Base-by-base conservation (phyloP, 2,329 filamentous ascomycete genomes). In the Zalaria obscura region DNA sequence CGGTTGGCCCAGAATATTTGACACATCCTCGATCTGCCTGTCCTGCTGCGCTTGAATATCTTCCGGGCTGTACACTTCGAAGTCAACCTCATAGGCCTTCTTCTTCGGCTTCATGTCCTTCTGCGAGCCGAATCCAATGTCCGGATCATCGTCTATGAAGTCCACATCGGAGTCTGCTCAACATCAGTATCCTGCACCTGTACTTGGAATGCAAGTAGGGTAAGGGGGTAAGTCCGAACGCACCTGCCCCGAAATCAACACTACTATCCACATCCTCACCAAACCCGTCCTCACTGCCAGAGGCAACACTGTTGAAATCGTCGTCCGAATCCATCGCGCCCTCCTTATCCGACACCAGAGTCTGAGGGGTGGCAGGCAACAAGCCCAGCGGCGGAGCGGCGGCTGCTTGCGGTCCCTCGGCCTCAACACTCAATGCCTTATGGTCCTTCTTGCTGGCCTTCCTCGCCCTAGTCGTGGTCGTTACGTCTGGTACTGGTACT, bases 301-400 rank as follows among this genome's bases (percentile, higher is more conserved):
- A 89, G 52, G 80, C 71, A 56, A 79, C 78, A 53, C 83, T 93
- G 74, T 91, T 82, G 62, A 88, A 88, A 46, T 95, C 89, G 56
- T 95, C 87, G 54, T 96, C 89, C 5, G 88, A 95, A 66, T 94
- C 87, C 88, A 95, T 95, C 48, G 69, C 75, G 35, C 35, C 29
- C 10, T 47, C 41, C 39, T 50, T 54, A 42, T 54, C 65, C 31
- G 65, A 69, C 47, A 47, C 61, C 52, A 52, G 54, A 41, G 48
- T 58, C 52, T 58, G 73, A 25, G 77, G 76, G 34, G 74, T 72
- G 35, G 66, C 64, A 33, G 61, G 59, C 43, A 57, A 53, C 47
- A 56, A 56, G 51, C 59, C 58, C 51, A 62, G 18, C 18, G 18
- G 58, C 48, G 55, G 61, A 45, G 58, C 38, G 38, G 43, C 41